Base-by-base conservation (phyloP, 768 basidiomycete species). In the Russula sp. region DNA sequence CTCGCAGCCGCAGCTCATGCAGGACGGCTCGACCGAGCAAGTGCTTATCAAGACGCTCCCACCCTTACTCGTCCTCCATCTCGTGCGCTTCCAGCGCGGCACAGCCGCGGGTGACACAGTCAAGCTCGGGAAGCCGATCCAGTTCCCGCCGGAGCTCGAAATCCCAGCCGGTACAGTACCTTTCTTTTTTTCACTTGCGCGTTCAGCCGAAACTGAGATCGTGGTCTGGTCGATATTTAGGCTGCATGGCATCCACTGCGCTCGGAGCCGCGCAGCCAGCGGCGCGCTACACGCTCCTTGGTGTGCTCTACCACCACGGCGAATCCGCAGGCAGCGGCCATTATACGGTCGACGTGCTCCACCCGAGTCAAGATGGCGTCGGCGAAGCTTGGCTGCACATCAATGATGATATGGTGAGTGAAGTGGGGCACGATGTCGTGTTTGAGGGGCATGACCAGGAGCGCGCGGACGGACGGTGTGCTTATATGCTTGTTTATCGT, bases 291-390 rank as follows among this genome's bases (percentile, higher is more conserved):
- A 86, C 85, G 68, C 79, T 96, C 7, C 93, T 93, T 69, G 91
- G 90, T 66, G 96, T 86, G 10, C 75, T 98, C 13, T 98, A 97
- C 73, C 96, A 98, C 71, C 95, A 99, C 67, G 96, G 96, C 2
- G 77, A 79, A 32, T 90, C 90, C 9, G 93, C 96, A 0, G 86
- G 86, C 0, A 93, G 94, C 3, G 96, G 96, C 1, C 96, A 98
- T 73, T 98, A 98, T 75, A 98, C 95, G 2, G 82, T 96, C 51
- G 90, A 93, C 68, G 88, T 95, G 13, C 76, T 95, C 2, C 87
- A 91, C 66, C 88, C 87, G 3, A 81, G 82, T 65, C 78, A 85
- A 41, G 82, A 80, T 71, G 74, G 79, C 13, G 2, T 29, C 25
- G 25, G 25, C 25, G 3, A 29, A 29, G 25, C 25, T 29, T 29